These are phyloP conservation scores for Zanthoxylum bungeanum DNA, from an alignment of 345 rosid species.

Conservation along the genomic window DNA sequence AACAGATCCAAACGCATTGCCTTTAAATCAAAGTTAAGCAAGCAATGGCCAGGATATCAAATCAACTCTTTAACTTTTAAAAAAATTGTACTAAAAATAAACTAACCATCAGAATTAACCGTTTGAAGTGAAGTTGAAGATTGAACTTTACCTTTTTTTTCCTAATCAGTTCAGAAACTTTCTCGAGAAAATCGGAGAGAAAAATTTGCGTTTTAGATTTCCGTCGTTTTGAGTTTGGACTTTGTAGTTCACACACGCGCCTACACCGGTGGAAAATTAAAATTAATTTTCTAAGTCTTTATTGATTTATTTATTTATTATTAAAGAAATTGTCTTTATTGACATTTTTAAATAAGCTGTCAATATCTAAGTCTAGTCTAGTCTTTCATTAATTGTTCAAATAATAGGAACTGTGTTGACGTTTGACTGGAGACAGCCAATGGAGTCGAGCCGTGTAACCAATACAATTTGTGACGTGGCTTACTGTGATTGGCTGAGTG, in stretches of 20 bases:
- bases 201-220: neutral
- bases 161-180: neutral
- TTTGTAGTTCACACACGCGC: neutral
- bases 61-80: neutral
- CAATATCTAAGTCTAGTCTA: neutral
- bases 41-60: neutral
- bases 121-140: conserved; percentile 3
- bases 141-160: neutral
- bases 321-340: neutral
- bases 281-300: neutral
- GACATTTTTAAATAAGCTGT: neutral
- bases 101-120: neutral
- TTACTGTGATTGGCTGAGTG: neutral
- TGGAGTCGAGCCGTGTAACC: neutral
- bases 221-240: conserved; percentile 16
- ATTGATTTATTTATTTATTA: neutral
- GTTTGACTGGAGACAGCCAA: neutral
- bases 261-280: neutral
- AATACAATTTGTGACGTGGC: neutral
- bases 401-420: neutral
- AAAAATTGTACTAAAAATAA: neutral
- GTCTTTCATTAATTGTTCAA: neutral
- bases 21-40: conserved; percentile 5
- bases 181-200: neutral
- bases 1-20: conserved; percentile 25